Percentiles rank a stretch among this genome's conserved stretches.
phyloP scores from a whole-genome alignment of 331 rosid genomes.

The Acacia concinna region DNA sequence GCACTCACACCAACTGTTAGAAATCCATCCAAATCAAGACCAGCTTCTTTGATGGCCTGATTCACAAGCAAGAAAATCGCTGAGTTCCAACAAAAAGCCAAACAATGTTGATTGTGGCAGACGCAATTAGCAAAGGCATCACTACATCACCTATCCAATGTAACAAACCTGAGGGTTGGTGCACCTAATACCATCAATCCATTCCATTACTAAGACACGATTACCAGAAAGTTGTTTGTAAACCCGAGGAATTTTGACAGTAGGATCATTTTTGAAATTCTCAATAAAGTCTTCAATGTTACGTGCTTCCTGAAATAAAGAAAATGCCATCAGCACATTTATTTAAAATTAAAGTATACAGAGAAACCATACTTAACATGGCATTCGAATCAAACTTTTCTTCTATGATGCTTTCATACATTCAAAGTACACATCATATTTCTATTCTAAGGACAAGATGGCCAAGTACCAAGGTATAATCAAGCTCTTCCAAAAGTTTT shows the following conservation, averaged over 20 bases:
- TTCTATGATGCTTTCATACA: slow-evolving; percentile 2
- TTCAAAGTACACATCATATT: slow-evolving; percentile 26
- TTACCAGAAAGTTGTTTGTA: slow-evolving; percentile 80
- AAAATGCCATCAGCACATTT: neutral
- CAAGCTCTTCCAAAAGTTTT: slow-evolving; percentile 99
- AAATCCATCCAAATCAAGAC: slow-evolving; percentile 84
- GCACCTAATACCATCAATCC: slow-evolving; percentile 99
- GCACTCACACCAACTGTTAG: slow-evolving; percentile 97
- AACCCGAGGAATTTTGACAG: slow-evolving; percentile 90
- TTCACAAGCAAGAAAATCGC: slow-evolving; percentile 36
- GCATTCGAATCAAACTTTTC: neutral
- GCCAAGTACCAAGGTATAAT: slow-evolving; percentile 83
- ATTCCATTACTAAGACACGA: slow-evolving; percentile 96
- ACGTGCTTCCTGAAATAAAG: slow-evolving; percentile 84
- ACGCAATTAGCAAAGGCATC: slow-evolving; percentile 15
- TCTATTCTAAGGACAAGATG: slow-evolving; percentile 31
- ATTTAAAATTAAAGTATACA: slow-evolving; percentile 1
- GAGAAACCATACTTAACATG: slow-evolving; percentile 16
- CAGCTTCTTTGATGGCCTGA: slow-evolving; percentile 89
- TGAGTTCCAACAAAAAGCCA: slow-evolving; percentile 18
- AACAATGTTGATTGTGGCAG: slow-evolving; percentile 13
- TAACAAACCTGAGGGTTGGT: slow-evolving; percentile 84
- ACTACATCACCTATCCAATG: slow-evolving; percentile 28
- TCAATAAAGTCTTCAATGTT: slow-evolving; percentile 90
- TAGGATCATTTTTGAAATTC: slow-evolving; percentile 88